Evolutionary conservation across 345 rosid species (phyloP), one percentile per base, ranked within the genome.

Genomic region (Aquilaria yunnanensis): DNA sequence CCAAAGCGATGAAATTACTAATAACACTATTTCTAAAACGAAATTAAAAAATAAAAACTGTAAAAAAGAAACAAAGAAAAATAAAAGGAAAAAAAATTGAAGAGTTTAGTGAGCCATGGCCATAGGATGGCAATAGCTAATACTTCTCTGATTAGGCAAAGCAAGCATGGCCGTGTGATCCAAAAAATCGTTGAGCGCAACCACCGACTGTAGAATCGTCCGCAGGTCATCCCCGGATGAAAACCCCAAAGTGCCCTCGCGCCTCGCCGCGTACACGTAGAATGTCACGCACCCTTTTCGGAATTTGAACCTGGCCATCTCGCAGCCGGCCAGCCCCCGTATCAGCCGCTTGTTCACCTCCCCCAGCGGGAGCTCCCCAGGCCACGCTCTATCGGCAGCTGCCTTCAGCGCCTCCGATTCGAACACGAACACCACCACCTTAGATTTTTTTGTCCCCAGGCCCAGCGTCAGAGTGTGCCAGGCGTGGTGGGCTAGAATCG

Each of bases 231-330:
- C 95, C n/a, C 85, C 92, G 23, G 83, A 78, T 43, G 79, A 68
- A 51, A 94, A 94, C 0, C 95, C 95, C 37, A 74, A 11, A 30
- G 32, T 74, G 0, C 96, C 97, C 13, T 53, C 61, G 9, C 77
- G 62, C 59, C 93, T 77, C 60, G 86, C 96, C 0, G 96, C 99
- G 70, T 94, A 90, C 0, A 94, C 89, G 55, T 90, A 94, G 59
- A 94, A 94, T n/a, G 99, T 94, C n/a, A 94, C 70, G 74, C 96
- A 90, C 2, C 99, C 96, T 85, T 90, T 94, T 47, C 99, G 73
- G 76, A 94, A 90, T 71, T 94, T 94, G 63, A 94, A 94, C 74
- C 97, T 69, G 0, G 97, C 99, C 92, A 94, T 81, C 79, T 94
- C 99, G 64, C 77, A 85, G 4, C 86, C 85, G 48, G 13, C 70